Percentiles rank a stretch among this genome's conserved stretches.
These are phyloP conservation scores for Collybia sordida DNA, from an alignment of 768 basidiomycete genomes.

Conservation along the genomic window DNA sequence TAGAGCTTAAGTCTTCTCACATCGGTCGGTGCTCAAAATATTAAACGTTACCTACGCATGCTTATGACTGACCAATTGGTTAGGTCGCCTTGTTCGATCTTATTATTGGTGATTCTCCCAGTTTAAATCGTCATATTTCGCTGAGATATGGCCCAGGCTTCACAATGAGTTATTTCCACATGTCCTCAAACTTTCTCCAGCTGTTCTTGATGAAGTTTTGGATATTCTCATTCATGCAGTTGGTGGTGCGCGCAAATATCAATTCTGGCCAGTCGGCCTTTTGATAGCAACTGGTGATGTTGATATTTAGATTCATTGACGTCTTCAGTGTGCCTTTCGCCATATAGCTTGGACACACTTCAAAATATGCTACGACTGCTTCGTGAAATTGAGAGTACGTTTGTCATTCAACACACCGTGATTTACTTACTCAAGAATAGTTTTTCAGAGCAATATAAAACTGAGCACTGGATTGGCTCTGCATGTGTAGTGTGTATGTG, in stretches of 20 bases:
- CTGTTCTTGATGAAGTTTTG: not conserved
- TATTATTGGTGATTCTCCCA: conserved; percentile 7
- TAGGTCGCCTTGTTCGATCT: conserved; percentile 2
- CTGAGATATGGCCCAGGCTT: not conserved
- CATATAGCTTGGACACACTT: not conserved
- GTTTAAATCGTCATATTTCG: not conserved
- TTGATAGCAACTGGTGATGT: too few species aligned
- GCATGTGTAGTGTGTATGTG: conserved; percentile 2
- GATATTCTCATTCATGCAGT: conserved; percentile 1
- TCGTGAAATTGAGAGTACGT: not conserved
- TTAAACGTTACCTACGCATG: not conserved
- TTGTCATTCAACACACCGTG: not conserved
- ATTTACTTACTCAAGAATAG: too few species aligned
- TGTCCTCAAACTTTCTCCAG: not conserved
- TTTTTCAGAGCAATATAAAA: not conserved
- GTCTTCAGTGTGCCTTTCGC: too few species aligned
- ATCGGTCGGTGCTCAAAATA: not conserved
- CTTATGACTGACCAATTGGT: not conserved
- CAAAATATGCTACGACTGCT: not conserved
- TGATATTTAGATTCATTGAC: too few species aligned
- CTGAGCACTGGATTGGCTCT: not conserved
- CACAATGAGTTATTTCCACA: conserved; percentile 7
- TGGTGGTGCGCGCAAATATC: not conserved
- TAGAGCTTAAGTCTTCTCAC: not conserved
- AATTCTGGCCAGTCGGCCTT: too few species aligned